A percentile compares a stretch with the other conserved stretches of the same genome.
phyloP scores from a whole-genome alignment of 768 basidiomycete species.

The Trametes cubensis region DNA sequence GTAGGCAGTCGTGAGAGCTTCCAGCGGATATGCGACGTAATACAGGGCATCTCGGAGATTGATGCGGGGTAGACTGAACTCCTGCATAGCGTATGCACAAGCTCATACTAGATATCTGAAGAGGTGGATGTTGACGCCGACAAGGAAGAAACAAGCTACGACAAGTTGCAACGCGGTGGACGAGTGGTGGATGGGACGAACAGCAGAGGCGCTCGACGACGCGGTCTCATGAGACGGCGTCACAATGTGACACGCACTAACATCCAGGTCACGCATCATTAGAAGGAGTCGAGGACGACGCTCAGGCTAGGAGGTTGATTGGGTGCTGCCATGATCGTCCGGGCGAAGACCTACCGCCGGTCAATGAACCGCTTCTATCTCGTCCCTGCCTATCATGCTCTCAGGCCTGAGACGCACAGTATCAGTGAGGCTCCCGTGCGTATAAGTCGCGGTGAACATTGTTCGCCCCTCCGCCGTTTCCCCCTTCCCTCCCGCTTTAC shows the following conservation, averaged over 20 bases:
- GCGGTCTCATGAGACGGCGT: neutral
- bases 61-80: neutral
- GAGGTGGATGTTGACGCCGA: no score
- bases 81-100: no score
- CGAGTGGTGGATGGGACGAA: neutral
- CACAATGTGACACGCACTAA: constrained; percentile 10
- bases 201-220: neutral
- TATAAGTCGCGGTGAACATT: neutral
- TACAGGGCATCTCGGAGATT: constrained; percentile 5
- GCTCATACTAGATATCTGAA: no score
- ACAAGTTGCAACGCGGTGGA: neutral
- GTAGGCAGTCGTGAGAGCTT: constrained; percentile 12
- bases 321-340: neutral
- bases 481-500: neutral
- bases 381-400: neutral
- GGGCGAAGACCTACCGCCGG: no score
- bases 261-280: neutral
- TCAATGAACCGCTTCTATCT: neutral
- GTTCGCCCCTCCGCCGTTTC: neutral
- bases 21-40: neutral
- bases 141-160: no score
- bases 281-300: no score
- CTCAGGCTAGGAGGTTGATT: neutral
- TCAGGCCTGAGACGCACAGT: neutral
- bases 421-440: neutral